Evolutionary conservation across 2,329 filamentous ascomycete species (phyloP).

Genomic region (Nigrograna mackinnonii): DNA sequence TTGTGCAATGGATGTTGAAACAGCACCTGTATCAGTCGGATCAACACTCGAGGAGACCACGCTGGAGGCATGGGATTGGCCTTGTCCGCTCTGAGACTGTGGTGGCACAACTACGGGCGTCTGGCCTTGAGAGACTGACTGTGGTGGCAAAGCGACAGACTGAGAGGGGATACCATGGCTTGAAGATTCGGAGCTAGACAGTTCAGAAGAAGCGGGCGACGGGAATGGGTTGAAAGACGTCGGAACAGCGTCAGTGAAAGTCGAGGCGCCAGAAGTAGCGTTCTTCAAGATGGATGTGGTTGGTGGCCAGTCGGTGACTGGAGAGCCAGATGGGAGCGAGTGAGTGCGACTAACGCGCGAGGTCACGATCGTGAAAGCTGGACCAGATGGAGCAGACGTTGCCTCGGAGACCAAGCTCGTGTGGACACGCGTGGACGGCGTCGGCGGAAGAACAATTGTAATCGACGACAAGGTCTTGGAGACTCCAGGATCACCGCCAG

Average conservation of each 20-base stretch:
- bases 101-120: no score
- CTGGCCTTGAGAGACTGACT: no score
- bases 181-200: background rate
- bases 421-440: background rate
- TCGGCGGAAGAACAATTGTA: background rate
- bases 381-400: background rate
- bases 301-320: background rate
- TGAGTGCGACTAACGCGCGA: background rate
- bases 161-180: background rate
- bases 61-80: no score
- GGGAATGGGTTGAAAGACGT: constrained; percentile 1
- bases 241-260: constrained; percentile 1
- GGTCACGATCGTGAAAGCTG: background rate
- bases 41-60: no score
- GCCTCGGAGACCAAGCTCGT: background rate
- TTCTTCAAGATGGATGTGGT: background rate
- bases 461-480: background rate
- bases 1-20: background rate
- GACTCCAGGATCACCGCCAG: background rate
- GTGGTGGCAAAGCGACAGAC: background rate
- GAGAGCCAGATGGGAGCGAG: background rate
- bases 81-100: no score
- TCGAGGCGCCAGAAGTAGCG: background rate
- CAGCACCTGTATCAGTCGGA: background rate
- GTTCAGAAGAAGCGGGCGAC: background rate